Conservation (phyloP, 2,329 filamentous ascomycete species). For the Amauroascus niger region DNA sequence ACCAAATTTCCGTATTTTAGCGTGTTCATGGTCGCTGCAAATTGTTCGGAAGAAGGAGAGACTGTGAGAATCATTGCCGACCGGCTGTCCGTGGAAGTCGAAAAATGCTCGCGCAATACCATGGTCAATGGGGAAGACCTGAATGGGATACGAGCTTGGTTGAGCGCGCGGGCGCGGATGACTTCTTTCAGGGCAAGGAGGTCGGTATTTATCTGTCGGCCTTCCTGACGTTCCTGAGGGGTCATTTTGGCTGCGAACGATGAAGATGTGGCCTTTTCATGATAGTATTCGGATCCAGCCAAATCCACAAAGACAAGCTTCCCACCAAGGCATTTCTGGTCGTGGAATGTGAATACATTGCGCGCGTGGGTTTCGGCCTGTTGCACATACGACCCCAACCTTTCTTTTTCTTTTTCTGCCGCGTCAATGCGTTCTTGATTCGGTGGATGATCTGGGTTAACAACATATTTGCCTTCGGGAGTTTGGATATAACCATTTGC, state of each 20-base stretch:
- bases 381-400: constrained; percentile 28
- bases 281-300: constrained; percentile 38
- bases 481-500: constrained; percentile 23
- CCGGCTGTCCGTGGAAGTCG: constrained; percentile 18
- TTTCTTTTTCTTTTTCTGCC: constrained; percentile 32
- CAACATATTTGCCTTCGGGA: constrained; percentile 27
- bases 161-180: constrained; percentile 34
- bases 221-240: constrained; percentile 34
- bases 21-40: constrained; percentile 36
- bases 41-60: constrained; percentile 31
- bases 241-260: constrained; percentile 17
- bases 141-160: constrained; percentile 34
- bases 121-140: constrained; percentile 37
- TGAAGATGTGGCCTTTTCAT: constrained; percentile 22
- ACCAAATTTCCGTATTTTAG: constrained; percentile 38
- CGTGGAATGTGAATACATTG: constrained; percentile 20
- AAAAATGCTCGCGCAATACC: constrained; percentile 36
- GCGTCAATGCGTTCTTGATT: constrained; percentile 35
- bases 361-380: constrained; percentile 29
- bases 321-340: constrained; percentile 30
- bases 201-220: constrained; percentile 40
- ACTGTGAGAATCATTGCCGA: constrained; percentile 36
- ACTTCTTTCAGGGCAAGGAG: constrained; percentile 41
- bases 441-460: constrained; percentile 29
- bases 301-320: constrained; percentile 41